Percentiles rank a stretch among this genome's conserved stretches.
phyloP scores from a whole-genome alignment of 2,329 filamentous ascomycete species.

The Sclerotinia trifoliorum region DNA sequence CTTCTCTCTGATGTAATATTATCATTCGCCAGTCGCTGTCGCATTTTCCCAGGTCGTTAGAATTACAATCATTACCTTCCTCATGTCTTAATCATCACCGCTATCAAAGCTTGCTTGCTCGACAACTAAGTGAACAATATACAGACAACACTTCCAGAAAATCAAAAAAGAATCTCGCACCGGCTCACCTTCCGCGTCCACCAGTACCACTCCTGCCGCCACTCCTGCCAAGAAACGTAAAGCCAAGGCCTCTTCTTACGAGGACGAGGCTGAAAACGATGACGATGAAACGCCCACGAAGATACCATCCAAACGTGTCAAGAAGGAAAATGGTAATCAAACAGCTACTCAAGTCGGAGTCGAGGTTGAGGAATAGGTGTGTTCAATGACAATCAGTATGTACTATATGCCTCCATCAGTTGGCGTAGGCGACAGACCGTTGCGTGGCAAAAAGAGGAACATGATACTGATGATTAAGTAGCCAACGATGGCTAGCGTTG shows the following conservation, averaged over 20 bases:
- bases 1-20: background rate
- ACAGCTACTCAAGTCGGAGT: background rate
- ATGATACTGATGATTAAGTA: background rate
- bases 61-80: background rate
- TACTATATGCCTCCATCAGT: background rate
- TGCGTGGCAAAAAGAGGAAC: too few species aligned
- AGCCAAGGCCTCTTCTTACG: background rate
- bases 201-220: background rate
- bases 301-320: constrained; percentile 17
- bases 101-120: background rate
- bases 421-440: background rate
- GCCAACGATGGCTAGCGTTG: background rate
- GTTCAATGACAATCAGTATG: background rate
- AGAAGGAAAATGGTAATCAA: background rate
- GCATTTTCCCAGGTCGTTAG: background rate
- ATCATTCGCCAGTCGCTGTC: background rate
- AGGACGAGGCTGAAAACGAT: constrained; percentile 14
- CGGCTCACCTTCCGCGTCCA: background rate
- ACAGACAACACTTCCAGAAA: constrained; percentile 40
- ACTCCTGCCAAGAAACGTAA: constrained; percentile 13
- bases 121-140: constrained; percentile 13
- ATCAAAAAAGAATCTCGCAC: constrained; percentile 30
- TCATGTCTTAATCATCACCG: background rate
- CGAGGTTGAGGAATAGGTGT: background rate
- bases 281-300: constrained; percentile 17